Conservation (phyloP, 2,329 filamentous ascomycete species). For the Aspergillus niger region DNA sequence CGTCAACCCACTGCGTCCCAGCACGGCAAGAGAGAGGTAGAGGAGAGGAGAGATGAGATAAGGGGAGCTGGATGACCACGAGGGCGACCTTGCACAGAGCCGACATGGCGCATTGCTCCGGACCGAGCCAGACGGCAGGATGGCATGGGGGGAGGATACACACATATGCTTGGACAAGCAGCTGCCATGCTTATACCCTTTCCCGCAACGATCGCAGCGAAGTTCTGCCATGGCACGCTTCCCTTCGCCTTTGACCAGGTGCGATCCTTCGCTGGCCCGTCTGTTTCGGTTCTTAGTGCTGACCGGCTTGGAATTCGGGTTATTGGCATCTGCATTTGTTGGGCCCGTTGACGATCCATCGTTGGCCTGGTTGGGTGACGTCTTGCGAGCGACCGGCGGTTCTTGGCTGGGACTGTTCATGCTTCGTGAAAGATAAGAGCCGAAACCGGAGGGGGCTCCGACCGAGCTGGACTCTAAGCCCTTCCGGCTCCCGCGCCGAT, state of each 20-base stretch:
- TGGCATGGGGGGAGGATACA: constrained; percentile 66
- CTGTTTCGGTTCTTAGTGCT: constrained; percentile 58
- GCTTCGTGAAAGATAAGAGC: constrained; percentile 46
- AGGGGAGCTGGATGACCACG: constrained; percentile 37
- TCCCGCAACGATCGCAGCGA: constrained; percentile 96
- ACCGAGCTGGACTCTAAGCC: constrained; percentile 68
- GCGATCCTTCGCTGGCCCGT: constrained; percentile 81
- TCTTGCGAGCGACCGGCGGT: constrained; percentile 41
- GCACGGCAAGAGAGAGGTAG: constrained; percentile 25
- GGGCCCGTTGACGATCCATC: constrained; percentile 16
- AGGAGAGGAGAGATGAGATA: constrained; percentile 31
- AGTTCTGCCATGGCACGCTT: constrained; percentile 82
- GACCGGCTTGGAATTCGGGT: constrained; percentile 50
- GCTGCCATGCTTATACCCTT: constrained; percentile 99
- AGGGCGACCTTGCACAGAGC: constrained; percentile 43
- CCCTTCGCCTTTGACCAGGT: constrained; percentile 74
- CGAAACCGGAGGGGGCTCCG: constrained; percentile 43
- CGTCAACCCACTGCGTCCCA: constrained; percentile 42
- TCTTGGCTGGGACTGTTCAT: constrained; percentile 40
- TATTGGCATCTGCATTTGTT: constrained; percentile 49
- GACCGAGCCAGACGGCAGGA: constrained; percentile 44
- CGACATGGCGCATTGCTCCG: constrained; percentile 43
- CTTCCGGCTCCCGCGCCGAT: constrained; percentile 56
- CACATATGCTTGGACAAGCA: constrained; percentile 99
- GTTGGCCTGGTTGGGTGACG: constrained; percentile 37